phyloP scores from a whole-genome alignment of 2,329 filamentous ascomycete genomes.

The Penicillium freii region DNA sequence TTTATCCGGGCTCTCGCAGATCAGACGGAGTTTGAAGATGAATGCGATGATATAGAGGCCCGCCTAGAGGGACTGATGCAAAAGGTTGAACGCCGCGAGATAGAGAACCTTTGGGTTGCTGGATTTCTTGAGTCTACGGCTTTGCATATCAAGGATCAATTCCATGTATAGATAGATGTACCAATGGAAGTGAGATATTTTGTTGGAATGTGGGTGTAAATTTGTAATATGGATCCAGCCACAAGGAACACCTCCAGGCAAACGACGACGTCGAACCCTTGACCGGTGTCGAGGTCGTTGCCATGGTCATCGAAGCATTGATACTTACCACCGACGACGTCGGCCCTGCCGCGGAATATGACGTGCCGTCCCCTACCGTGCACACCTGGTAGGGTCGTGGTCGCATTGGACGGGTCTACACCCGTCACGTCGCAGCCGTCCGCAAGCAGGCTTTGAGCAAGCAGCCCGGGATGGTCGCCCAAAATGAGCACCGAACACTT shows the following conservation, averaged over 20 bases:
- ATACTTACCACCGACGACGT: no score
- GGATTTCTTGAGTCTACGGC: background rate
- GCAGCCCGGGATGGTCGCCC: no score
- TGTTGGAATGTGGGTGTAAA: background rate
- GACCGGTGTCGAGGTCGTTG: no score
- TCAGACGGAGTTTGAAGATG: background rate
- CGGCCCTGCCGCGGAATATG: no score
- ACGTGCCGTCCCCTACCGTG: no score
- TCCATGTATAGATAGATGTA: background rate
- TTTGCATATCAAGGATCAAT: background rate
- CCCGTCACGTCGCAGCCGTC: no score
- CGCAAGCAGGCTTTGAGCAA: no score
- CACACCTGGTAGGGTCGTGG: no score
- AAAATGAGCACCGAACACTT: no score
- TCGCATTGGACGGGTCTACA: no score
- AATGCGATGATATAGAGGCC: background rate
- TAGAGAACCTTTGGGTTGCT: conserved; percentile 2
- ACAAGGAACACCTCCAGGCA: background rate
- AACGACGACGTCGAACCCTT: no score
- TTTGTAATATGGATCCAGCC: background rate
- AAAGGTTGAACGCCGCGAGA: background rate
- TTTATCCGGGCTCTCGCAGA: background rate
- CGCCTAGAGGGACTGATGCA: background rate
- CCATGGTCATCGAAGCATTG: no score
- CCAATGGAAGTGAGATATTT: background rate